phyloP scores from a whole-genome alignment of 108 stramenopile species.

The Conticribra guillardii region DNA sequence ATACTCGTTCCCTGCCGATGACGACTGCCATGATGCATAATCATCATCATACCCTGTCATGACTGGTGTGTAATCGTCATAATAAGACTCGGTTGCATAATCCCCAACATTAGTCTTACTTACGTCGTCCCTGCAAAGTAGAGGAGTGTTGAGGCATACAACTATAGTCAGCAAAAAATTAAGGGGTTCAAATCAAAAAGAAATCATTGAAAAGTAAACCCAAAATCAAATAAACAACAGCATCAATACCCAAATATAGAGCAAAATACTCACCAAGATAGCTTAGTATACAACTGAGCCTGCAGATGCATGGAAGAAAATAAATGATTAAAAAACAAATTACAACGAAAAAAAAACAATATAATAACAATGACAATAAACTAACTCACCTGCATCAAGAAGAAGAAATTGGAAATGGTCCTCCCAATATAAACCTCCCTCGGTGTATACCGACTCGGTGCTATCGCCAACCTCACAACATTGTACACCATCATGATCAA shows the following conservation, averaged over 20 bases:
- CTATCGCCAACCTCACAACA: conserved; percentile 64
- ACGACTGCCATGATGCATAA: conserved; percentile 18
- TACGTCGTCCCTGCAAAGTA: conserved; percentile 35
- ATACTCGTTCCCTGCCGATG: not conserved
- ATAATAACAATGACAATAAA: too few species aligned
- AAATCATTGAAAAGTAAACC: not conserved
- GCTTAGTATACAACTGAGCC: conserved; percentile 74
- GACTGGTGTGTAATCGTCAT: conserved; percentile 39
- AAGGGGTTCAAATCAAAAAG: not conserved
- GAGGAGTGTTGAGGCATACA: not conserved
- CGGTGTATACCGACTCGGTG: conserved; percentile 61
- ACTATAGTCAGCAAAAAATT: not conserved
- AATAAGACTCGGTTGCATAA: conserved; percentile 22
- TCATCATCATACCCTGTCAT: conserved; percentile 15
- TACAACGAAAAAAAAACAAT: too few species aligned
- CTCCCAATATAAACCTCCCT: conserved; percentile 81
- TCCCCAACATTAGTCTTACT: conserved; percentile 34
- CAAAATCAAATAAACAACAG: too few species aligned
- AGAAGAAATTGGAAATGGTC: conserved; percentile 79
- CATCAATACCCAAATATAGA: too few species aligned
- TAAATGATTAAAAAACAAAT: too few species aligned
- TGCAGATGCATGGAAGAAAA: too few species aligned
- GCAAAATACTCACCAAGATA: conserved; percentile 62
- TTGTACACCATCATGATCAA: conserved; percentile 66
- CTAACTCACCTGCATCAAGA: conserved; percentile 81